Evolutionary conservation across 768 basidiomycete species (phyloP).

Genomic region (Boletus fagicola): DNA sequence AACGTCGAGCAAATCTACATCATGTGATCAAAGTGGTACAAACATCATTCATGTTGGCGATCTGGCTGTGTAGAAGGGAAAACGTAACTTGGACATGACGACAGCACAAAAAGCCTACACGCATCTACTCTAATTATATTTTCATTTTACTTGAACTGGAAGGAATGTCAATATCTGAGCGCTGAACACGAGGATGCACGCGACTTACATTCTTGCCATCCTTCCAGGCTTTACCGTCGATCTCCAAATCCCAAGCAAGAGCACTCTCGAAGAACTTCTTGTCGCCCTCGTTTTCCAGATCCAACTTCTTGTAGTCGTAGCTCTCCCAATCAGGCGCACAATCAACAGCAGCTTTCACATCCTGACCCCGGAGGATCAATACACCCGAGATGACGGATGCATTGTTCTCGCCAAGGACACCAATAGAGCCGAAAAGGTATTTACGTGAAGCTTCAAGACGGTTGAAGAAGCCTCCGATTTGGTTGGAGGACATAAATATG

Average conservation of each 20-base stretch:
- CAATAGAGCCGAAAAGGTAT: conserved; percentile 91
- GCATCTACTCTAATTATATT: conserved; percentile 18
- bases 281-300: conserved; percentile 68
- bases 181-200: background rate
- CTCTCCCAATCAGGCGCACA: conserved; percentile 92
- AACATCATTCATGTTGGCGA: background rate
- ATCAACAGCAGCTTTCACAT: conserved; percentile 64
- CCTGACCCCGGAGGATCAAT: conserved; percentile 80
- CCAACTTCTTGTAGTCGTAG: conserved; percentile 76
- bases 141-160: conserved; percentile 24
- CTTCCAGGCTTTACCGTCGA: conserved; percentile 87
- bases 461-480: conserved; percentile 95
- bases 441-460: conserved; percentile 96
- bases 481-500: conserved; percentile 93
- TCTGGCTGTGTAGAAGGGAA: background rate
- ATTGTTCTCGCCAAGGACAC: conserved; percentile 81
- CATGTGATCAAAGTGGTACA: background rate
- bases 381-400: conserved; percentile 80
- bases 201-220: conserved; percentile 85
- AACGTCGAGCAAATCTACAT: background rate
- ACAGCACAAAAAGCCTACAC: conserved; percentile 24
- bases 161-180: background rate
- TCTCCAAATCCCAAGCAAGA: conserved; percentile 89
- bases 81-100: conserved; percentile 3
- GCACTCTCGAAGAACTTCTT: conserved; percentile 92